Conservation (phyloP, 352 stramenopile genomes). For the Stramenopiles sp. region DNA sequence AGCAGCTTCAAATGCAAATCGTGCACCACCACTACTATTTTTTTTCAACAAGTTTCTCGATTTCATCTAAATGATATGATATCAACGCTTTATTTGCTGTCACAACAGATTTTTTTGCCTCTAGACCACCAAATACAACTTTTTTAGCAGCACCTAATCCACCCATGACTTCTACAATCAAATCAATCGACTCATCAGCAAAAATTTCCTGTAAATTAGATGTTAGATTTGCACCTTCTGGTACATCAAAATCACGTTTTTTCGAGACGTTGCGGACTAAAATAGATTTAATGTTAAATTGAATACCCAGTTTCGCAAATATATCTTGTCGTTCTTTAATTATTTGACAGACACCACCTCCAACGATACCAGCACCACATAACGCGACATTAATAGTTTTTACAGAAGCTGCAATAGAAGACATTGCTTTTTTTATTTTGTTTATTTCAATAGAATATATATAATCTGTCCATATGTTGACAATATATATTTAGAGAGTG, state of each 20-base stretch:
- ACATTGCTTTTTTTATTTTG: neutral
- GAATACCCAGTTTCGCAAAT: neutral
- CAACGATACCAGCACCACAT: neutral
- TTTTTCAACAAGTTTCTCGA: conserved; percentile 48
- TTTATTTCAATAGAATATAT: too few relatives aligned
- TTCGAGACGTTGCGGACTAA: conserved; percentile 36
- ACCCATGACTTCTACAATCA: conserved; percentile 85
- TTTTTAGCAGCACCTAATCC: conserved; percentile 76
- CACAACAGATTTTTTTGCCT: conserved; percentile 74
- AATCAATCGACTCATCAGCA: conserved; percentile 73
- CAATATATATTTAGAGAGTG: too few relatives aligned
- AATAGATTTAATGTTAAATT: neutral
- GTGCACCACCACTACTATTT: conserved; percentile 35
- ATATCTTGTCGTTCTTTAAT: neutral
- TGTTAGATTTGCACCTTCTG: conserved; percentile 26
- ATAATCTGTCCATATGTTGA: too few relatives aligned
- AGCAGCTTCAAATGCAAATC: conserved; percentile 79
- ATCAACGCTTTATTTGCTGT: conserved; percentile 91
- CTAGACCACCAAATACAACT: conserved; percentile 68
- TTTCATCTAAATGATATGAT: conserved; percentile 71
- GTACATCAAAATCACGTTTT: conserved; percentile 38
- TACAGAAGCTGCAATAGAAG: neutral
- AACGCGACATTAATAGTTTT: neutral
- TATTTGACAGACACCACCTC: neutral
- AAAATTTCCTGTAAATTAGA: conserved; percentile 49